These are phyloP conservation scores for Craterostigma plantagineum DNA, from an alignment of 257 asterid species.

Conservation along the genomic window DNA sequence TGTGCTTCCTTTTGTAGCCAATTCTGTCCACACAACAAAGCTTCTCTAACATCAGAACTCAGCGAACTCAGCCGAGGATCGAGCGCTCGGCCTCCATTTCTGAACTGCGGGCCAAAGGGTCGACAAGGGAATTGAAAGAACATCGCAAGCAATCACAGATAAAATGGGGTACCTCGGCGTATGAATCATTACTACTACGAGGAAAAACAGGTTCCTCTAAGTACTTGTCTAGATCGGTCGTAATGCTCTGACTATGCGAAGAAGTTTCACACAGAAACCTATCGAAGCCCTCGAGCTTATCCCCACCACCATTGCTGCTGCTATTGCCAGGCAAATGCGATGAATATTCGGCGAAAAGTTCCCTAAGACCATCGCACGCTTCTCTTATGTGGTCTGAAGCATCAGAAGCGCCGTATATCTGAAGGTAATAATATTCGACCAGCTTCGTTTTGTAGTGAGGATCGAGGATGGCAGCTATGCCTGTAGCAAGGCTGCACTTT, in stretches of 20 bases:
- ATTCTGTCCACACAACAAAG: conserved; percentile 85
- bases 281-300: conserved; percentile 82
- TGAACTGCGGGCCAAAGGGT: conserved; percentile 60
- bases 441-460: conserved; percentile 90
- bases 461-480: conserved; percentile 71
- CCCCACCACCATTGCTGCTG: conserved; percentile 19
- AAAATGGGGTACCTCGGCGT: conserved; percentile 89
- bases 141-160: conserved; percentile 91
- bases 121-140: conserved; percentile 65
- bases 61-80: conserved; percentile 40
- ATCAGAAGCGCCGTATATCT: conserved; percentile 36
- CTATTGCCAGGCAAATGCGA: conserved; percentile 18
- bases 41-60: conserved; percentile 67
- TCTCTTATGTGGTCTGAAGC: conserved; percentile 46
- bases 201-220: conserved; percentile 87
- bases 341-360: conserved; percentile 58
- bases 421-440: conserved; percentile 68
- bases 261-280: conserved; percentile 67
- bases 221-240: conserved; percentile 79
- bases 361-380: conserved; percentile 46
- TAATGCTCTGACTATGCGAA: conserved; percentile 43
- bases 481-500: conserved; percentile 57
- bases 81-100: conserved; percentile 51
- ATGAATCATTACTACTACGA: conserved; percentile 97
- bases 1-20: conserved; percentile 64